Conservation (phyloP, 1,284 basidiomycete genomes). For the Trichosporon sp. region DNA sequence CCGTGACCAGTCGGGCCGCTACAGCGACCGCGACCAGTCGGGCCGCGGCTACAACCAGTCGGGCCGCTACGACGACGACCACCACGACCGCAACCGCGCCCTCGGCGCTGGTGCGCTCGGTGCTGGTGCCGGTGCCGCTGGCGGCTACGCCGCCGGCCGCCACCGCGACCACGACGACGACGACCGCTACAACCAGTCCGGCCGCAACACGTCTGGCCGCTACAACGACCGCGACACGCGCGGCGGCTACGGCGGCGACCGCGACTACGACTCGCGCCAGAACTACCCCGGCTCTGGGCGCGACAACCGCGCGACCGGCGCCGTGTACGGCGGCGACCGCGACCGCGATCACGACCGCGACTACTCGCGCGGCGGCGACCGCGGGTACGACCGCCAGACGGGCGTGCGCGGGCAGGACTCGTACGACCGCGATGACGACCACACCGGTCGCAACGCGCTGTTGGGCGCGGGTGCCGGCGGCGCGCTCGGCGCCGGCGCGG, state of each 20-base stretch:
- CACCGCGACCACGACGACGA: not conserved
- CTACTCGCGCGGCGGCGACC: not conserved
- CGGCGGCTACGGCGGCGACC: too few relatives aligned
- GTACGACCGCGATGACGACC: slow-evolving; percentile 65
- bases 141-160: not conserved
- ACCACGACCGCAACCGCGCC: not conserved
- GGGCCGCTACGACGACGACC: not conserved
- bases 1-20: too few relatives aligned
- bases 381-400: not conserved
- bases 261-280: not conserved
- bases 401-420: slow-evolving; percentile 48
- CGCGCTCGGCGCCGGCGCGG: not conserved
- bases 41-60: not conserved
- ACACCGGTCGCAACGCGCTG: not conserved
- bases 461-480: not conserved
- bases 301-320: not conserved
- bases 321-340: not conserved
- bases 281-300: not conserved
- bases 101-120: not conserved
- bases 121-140: not conserved
- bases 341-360: not conserved
- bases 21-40: not conserved
- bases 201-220: too few relatives aligned
- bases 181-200: not conserved
- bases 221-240: too few relatives aligned